Evolutionary conservation across 1,139 yeast species (phyloP).

Genomic region (Lodderomyces elongisporus): DNA sequence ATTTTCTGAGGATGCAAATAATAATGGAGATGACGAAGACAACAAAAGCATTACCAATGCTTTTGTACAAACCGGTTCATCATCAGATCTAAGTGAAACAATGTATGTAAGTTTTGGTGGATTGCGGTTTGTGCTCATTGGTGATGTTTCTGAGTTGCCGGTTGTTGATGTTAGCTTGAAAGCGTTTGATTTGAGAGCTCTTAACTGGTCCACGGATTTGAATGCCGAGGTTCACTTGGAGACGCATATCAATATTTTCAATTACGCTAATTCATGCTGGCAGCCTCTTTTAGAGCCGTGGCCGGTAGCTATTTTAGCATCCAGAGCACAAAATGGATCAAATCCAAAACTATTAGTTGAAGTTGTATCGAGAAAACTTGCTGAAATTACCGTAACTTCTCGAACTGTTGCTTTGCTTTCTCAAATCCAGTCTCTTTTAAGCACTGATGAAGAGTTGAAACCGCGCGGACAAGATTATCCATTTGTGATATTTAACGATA

Average conservation of each 20-base stretch:
- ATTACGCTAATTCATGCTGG: constrained; percentile 92
- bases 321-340: constrained; percentile 42
- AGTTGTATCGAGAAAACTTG: constrained; percentile 65
- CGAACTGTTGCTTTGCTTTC: constrained; percentile 75
- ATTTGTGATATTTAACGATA: constrained; percentile 73
- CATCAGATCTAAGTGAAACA: constrained; percentile 28
- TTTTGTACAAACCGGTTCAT: not conserved
- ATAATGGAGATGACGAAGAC: not conserved
- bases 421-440: constrained; percentile 55
- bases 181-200: constrained; percentile 67
- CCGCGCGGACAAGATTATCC: constrained; percentile 83
- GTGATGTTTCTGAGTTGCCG: constrained; percentile 92
- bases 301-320: constrained; percentile 72
- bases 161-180: constrained; percentile 74
- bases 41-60: not conserved
- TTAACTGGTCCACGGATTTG: constrained; percentile 87
- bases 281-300: constrained; percentile 91
- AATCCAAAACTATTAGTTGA: constrained; percentile 51
- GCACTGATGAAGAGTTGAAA: constrained; percentile 48
- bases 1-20: not conserved
- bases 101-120: constrained; percentile 73
- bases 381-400: constrained; percentile 79
- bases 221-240: constrained; percentile 68
- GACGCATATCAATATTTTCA: constrained; percentile 73
- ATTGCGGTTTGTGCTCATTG: constrained; percentile 78